phyloP scores from a whole-genome alignment of 352 stramenopile genomes.

The Pythium guiyangense region DNA sequence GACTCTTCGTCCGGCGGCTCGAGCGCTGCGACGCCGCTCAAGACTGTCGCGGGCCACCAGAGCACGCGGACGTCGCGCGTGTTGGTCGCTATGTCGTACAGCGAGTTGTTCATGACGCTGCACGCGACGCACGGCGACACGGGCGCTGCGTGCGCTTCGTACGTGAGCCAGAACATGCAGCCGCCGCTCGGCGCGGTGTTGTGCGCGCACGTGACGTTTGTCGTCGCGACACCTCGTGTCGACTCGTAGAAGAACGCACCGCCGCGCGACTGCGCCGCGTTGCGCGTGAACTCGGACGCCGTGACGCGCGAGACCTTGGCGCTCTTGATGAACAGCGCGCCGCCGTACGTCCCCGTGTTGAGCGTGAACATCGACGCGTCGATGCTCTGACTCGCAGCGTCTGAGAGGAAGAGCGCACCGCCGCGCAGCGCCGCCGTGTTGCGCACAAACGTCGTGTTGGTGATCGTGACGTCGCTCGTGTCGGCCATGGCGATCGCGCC shows the following conservation, averaged over 20 bases:
- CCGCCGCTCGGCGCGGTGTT: constrained; percentile 52
- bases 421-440: constrained; percentile 23
- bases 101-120: constrained; percentile 31
- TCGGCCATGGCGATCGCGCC: constrained; percentile 22
- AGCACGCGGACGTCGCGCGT: constrained; percentile 41
- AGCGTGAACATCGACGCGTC: constrained; percentile 11
- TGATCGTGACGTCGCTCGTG: constrained; percentile 12
- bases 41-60: constrained; percentile 55
- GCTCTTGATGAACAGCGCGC: constrained; percentile 29
- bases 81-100: constrained; percentile 62
- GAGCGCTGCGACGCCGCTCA: constrained; percentile 31
- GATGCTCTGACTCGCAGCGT: constrained; percentile 19
- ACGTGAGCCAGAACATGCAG: constrained; percentile 61
- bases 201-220: constrained; percentile 19
- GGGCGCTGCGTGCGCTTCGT: constrained; percentile 9
- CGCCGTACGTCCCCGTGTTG: constrained; percentile 34
- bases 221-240: constrained; percentile 17
- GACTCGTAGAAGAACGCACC: constrained; percentile 47
- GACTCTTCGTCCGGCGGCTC: constrained; percentile 48
- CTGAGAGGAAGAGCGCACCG: constrained; percentile 31
- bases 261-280: constrained; percentile 30
- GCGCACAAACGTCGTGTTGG: constrained; percentile 9
- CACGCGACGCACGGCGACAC: constrained; percentile 35
- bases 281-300: constrained; percentile 22
- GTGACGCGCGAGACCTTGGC: constrained; percentile 13